Conservation (phyloP, 495 filamentous ascomycete genomes). For the Trichoderma reesei region DNA sequence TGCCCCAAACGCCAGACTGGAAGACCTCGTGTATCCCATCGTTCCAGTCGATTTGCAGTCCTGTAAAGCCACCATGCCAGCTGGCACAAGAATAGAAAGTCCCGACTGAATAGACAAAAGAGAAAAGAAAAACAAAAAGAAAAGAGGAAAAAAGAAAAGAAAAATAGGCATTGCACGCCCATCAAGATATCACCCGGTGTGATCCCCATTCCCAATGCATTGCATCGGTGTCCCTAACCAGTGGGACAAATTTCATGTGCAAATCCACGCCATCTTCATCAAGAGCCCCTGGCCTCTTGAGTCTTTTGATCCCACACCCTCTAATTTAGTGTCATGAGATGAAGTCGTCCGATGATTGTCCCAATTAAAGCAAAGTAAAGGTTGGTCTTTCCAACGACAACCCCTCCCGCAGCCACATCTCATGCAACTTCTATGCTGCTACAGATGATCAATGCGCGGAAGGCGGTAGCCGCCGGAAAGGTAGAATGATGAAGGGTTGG, state of each 20-base stretch:
- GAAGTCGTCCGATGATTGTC: conserved; percentile 5
- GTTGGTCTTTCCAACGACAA: not conserved
- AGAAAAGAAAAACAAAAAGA: not conserved
- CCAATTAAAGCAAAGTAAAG: conserved; percentile 1
- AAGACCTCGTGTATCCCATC: not conserved
- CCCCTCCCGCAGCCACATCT: not conserved
- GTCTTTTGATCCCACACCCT: not conserved
- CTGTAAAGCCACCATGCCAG: not conserved
- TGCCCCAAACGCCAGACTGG: conserved; percentile 2
- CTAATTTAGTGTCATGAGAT: conserved; percentile 3
- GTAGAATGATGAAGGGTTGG: not conserved
- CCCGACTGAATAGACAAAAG: not conserved
- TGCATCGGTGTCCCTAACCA: not conserved
- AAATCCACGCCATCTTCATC: not conserved
- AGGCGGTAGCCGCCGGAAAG: not conserved
- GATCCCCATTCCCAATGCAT: not conserved
- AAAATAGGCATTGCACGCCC: not conserved
- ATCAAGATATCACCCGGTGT: not conserved
- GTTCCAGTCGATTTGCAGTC: not conserved
- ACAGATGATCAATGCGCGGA: not conserved
- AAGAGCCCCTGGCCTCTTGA: not conserved
- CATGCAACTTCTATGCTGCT: conserved; percentile 9
- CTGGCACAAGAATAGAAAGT: not conserved
- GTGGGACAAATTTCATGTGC: not conserved
- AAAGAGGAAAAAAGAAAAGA: not conserved